Percentiles rank a stretch among this genome's conserved stretches.
These are phyloP conservation scores for Acer saccharum DNA, from an alignment of 345 rosid species.

Conservation along the genomic window DNA sequence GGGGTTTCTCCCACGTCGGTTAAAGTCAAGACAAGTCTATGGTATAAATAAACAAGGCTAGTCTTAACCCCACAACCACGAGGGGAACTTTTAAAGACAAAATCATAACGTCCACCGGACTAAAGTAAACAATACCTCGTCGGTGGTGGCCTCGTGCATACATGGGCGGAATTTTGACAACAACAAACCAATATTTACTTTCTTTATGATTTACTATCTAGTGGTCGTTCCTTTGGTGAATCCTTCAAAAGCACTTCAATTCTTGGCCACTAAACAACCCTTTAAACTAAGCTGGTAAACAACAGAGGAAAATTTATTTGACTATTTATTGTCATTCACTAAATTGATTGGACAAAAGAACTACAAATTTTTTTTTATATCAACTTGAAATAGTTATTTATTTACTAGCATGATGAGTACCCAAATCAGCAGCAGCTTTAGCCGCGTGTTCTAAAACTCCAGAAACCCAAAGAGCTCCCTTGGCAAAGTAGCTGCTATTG, in stretches of 20 bases:
- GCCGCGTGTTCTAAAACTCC: conserved; percentile 64
- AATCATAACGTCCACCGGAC: too few relatives aligned
- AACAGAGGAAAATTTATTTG: conserved; percentile 13
- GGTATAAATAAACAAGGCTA: too few relatives aligned
- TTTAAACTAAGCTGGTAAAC: conserved; percentile 4
- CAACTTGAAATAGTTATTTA: conserved; percentile 10
- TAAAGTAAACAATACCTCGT: too few relatives aligned
- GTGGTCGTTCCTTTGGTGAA: background rate
- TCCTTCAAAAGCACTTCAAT: background rate
- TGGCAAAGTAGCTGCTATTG: conserved; percentile 77
- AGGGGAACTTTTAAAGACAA: too few relatives aligned
- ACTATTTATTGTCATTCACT: conserved; percentile 3
- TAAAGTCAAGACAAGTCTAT: too few relatives aligned
- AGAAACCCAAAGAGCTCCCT: conserved; percentile 87
- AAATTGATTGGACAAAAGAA: background rate
- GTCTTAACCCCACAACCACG: too few relatives aligned
- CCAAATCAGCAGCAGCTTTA: conserved; percentile 70
- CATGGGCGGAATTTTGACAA: too few relatives aligned
- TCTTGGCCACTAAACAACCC: background rate
- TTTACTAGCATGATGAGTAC: conserved; percentile 46
- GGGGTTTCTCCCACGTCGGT: too few relatives aligned
- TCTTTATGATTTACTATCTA: too few relatives aligned
- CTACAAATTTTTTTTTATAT: background rate
- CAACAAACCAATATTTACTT: too few relatives aligned
- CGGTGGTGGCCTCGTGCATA: too few relatives aligned